A percentile compares a stretch with the other conserved stretches of the same genome.
phyloP scores from a whole-genome alignment of 352 stramenopile genomes.

The Pythium vanterpoolii region DNA sequence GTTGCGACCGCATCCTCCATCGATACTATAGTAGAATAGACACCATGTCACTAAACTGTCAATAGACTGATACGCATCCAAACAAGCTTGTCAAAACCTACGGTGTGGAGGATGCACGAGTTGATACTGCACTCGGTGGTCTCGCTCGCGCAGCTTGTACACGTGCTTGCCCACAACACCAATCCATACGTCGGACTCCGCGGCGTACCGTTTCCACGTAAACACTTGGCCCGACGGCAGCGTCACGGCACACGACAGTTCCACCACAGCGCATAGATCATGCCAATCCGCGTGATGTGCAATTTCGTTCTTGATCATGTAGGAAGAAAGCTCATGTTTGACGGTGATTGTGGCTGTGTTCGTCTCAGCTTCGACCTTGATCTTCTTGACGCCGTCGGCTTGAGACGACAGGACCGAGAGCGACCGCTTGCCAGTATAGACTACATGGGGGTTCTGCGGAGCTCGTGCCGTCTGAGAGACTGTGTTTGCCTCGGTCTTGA shows the following conservation, averaged over 20 bases:
- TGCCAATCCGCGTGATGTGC: not conserved
- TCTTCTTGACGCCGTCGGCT: slow-evolving; percentile 18
- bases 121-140: slow-evolving; percentile 22
- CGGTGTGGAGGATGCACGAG: slow-evolving; percentile 16
- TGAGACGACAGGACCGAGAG: slow-evolving; percentile 1
- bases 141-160: slow-evolving; percentile 21
- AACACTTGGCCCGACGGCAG: slow-evolving; percentile 31
- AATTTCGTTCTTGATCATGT: not conserved
- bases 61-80: not conserved
- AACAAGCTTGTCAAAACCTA: not conserved
- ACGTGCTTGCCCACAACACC: slow-evolving; percentile 23
- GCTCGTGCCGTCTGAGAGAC: not conserved
- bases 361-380: slow-evolving; percentile 21
- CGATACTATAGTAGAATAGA: slow-evolving; percentile 4
- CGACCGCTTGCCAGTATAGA: slow-evolving; percentile 1
- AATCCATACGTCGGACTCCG: slow-evolving; percentile 9
- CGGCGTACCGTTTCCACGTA: slow-evolving; percentile 23
- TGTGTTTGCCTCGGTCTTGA: not conserved
- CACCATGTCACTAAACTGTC: not conserved
- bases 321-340: slow-evolving; percentile 2
- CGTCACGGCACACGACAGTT: slow-evolving; percentile 27
- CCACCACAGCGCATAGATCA: slow-evolving; percentile 15
- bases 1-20: not conserved
- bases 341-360: not conserved
- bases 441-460: not conserved